Conservation (phyloP, 768 basidiomycete species). For the Lentinula detonsa region DNA sequence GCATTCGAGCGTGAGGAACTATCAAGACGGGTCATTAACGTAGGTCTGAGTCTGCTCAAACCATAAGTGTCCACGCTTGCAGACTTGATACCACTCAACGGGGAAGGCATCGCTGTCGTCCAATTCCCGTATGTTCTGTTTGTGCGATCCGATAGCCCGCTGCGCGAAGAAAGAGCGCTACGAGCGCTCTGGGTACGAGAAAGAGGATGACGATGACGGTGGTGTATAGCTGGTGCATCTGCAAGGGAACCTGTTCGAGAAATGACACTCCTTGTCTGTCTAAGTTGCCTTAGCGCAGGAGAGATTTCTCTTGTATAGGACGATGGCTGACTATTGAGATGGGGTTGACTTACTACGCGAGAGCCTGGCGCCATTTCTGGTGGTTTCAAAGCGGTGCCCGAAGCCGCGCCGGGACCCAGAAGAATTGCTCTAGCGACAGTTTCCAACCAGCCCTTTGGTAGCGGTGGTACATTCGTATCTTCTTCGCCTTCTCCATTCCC, state of each 20-base stretch:
- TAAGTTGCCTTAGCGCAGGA: background rate
- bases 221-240: background rate
- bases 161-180: slow-evolving; percentile 11
- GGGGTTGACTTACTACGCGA: slow-evolving; percentile 33
- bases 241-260: slow-evolving; percentile 4
- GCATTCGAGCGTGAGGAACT: slow-evolving; percentile 1
- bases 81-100: background rate
- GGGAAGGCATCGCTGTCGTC: background rate
- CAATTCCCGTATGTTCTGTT: slow-evolving; percentile 14
- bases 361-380: slow-evolving; percentile 24
- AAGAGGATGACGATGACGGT: background rate
- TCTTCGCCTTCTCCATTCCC: slow-evolving; percentile 25
- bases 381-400: background rate
- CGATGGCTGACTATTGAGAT: background rate
- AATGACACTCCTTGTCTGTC: slow-evolving; percentile 2
- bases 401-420: slow-evolving; percentile 40
- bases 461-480: slow-evolving; percentile 34
- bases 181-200: background rate
- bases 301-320: background rate
- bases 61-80: background rate
- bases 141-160: slow-evolving; percentile 30
- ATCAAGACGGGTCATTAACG: slow-evolving; percentile 3
- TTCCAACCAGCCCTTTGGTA: slow-evolving; percentile 68
- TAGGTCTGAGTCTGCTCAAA: background rate
- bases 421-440: slow-evolving; percentile 61